These are phyloP conservation scores for Gossypium lobatum DNA, from an alignment of 441 rosid species.

Conservation along the genomic window DNA sequence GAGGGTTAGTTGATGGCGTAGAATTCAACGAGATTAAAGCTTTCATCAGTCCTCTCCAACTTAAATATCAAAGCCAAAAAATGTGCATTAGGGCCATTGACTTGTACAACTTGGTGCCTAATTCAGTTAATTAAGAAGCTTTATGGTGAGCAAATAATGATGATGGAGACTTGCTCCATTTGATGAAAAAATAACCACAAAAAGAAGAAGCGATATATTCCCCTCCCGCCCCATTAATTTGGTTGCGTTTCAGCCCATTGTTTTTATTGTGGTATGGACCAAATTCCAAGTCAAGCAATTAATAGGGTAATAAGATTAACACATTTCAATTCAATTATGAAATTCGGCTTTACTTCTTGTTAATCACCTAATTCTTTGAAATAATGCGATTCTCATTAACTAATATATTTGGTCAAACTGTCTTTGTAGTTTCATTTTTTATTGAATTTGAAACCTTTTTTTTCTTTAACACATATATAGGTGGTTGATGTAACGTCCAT, in stretches of 20 bases:
- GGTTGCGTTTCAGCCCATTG: not conserved
- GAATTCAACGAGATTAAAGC: not conserved
- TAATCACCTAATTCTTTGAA: not conserved
- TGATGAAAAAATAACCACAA: not conserved
- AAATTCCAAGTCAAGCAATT: not conserved
- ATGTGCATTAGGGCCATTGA: conserved; percentile 23
- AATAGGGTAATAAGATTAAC: not conserved
- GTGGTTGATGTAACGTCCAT: no score
- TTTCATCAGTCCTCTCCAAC: conserved; percentile 20
- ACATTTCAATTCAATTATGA: not conserved
- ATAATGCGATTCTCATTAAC: not conserved
- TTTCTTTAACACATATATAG: no score
- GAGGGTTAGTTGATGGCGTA: no score
- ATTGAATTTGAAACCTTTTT: no score
- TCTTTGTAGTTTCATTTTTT: not conserved
- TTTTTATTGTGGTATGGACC: not conserved
- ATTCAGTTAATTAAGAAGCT: conserved; percentile 5
- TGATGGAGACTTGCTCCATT: conserved; percentile 15
- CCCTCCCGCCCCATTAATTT: not conserved
- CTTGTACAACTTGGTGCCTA: conserved; percentile 24
- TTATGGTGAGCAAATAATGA: conserved; percentile 14
- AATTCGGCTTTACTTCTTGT: not conserved
- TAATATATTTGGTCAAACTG: not conserved
- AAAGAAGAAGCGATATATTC: not conserved
- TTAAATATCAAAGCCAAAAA: conserved; percentile 13